phyloP scores from a whole-genome alignment of 371 early-diverging fungal genomes.

The Mortierella sp. region DNA sequence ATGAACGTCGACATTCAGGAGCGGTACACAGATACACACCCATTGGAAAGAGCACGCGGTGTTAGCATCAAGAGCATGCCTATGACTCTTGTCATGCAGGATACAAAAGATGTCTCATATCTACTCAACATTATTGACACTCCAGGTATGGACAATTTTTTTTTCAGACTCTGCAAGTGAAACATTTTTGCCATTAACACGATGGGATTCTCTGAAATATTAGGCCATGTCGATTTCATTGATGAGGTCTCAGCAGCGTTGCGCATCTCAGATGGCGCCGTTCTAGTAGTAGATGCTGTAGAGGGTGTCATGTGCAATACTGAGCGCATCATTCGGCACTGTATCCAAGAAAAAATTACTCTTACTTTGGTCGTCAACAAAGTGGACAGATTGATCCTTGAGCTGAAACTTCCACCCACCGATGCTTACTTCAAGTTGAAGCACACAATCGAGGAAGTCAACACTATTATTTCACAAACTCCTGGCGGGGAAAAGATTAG shows the following conservation, averaged over 20 bases:
- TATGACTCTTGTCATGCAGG: conserved; percentile 91
- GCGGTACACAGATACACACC: conserved; percentile 94
- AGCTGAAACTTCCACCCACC: conserved; percentile 94
- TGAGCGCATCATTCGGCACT: conserved; percentile 88
- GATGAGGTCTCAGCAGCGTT: conserved; percentile 94
- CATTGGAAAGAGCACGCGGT: conserved; percentile 92
- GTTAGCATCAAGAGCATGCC: conserved; percentile 94
- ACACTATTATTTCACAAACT: conserved; percentile 78
- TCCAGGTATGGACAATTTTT: conserved; percentile 73
- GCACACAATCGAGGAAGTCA: conserved; percentile 96
- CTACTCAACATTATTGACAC: conserved; percentile 94
- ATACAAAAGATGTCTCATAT: conserved; percentile 88
- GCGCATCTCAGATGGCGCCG: conserved; percentile 92
- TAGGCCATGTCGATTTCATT: conserved; percentile 93
- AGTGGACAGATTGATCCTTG: conserved; percentile 95
- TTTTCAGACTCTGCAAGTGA: not conserved
- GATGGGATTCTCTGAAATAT: not conserved
- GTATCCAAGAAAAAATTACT: conserved; percentile 83
- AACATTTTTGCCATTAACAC: not conserved
- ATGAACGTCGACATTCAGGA: conserved; percentile 72
- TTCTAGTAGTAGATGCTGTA: conserved; percentile 96
- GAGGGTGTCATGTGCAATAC: conserved; percentile 98
- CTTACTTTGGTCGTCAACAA: conserved; percentile 95
- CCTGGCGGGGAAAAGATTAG: conserved; percentile 63
- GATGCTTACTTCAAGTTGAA: conserved; percentile 97